Conservation (phyloP, 768 basidiomycete species). For the Rhodotorula sphaerocarpa region DNA sequence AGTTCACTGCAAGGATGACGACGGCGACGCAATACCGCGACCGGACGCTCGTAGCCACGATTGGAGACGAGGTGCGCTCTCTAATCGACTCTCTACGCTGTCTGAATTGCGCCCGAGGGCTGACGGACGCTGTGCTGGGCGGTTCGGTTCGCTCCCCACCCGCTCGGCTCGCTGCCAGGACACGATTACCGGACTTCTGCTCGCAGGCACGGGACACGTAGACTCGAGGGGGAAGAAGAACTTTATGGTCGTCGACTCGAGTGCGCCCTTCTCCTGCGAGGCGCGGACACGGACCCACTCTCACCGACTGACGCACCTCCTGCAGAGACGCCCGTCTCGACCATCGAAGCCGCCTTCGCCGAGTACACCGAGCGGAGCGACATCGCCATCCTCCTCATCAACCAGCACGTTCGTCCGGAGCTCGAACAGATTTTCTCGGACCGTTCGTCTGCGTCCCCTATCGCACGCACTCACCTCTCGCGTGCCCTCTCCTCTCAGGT, state of each 20-base stretch:
- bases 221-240: slow-evolving; percentile 90
- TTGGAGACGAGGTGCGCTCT: slow-evolving; percentile 86
- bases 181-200: slow-evolving; percentile 86
- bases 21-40: slow-evolving; percentile 45
- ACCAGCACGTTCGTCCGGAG: slow-evolving; percentile 75
- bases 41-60: slow-evolving; percentile 82
- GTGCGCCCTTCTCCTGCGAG: slow-evolving; percentile 50
- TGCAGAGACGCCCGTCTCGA: slow-evolving; percentile 78
- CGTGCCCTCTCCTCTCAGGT: slow-evolving; percentile 51
- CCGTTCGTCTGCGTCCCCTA: background rate
- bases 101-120: background rate
- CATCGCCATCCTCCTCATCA: slow-evolving; percentile 91
- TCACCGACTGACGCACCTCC: background rate
- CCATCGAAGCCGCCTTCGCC: slow-evolving; percentile 84
- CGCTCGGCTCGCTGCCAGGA: too few relatives aligned
- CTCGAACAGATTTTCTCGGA: background rate
- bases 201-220: slow-evolving; percentile 90
- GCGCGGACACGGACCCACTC: background rate
- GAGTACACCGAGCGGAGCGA: slow-evolving; percentile 92
- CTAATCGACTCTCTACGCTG: too few relatives aligned
- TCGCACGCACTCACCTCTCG: background rate
- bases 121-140: background rate
- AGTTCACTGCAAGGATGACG: too few relatives aligned
- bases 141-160: background rate
- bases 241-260: slow-evolving; percentile 87